Evolutionary conservation across 177 flowering plant species (phyloP).

Genomic region (Vitis hybrid): DNA sequence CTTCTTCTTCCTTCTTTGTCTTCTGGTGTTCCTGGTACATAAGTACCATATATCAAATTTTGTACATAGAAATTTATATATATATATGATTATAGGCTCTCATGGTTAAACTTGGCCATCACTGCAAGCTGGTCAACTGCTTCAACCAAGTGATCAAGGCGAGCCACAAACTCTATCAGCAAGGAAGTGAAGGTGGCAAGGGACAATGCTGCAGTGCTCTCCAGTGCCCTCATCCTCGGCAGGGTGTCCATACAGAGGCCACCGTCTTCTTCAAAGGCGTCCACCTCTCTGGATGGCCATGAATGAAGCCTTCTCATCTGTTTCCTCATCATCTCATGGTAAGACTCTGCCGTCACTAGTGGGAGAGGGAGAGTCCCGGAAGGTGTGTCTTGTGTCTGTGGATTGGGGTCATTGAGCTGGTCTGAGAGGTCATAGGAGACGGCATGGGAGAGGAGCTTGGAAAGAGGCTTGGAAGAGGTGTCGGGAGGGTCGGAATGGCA

Average conservation of each 20-base stretch:
- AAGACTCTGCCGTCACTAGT: slow-evolving; percentile 30
- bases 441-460: slow-evolving; percentile 35
- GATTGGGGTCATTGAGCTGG: slow-evolving; percentile 14
- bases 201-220: slow-evolving; percentile 69
- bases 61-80: too few relatives aligned
- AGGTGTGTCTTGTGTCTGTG: slow-evolving; percentile 1
- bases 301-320: slow-evolving; percentile 62
- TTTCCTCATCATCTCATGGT: slow-evolving; percentile 58
- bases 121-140: slow-evolving; percentile 70
- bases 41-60: too few relatives aligned
- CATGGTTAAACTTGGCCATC: slow-evolving; percentile 53
- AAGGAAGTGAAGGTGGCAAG: slow-evolving; percentile 74
- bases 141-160: slow-evolving; percentile 82
- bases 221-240: slow-evolving; percentile 58
- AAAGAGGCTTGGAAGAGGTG: slow-evolving; percentile 26
- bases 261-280: slow-evolving; percentile 53
- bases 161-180: slow-evolving; percentile 80
- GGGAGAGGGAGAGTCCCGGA: slow-evolving; percentile 1
- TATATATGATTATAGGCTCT: slow-evolving; percentile 13
- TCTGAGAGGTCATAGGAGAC: slow-evolving; percentile 29
- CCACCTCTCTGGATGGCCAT: slow-evolving; percentile 73
- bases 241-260: slow-evolving; percentile 24
- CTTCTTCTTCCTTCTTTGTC: not conserved
- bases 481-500: slow-evolving; percentile 32
- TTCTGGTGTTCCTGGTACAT: too few relatives aligned